Conservation (phyloP, 768 basidiomycete species). For the Naganishia onofrii region DNA sequence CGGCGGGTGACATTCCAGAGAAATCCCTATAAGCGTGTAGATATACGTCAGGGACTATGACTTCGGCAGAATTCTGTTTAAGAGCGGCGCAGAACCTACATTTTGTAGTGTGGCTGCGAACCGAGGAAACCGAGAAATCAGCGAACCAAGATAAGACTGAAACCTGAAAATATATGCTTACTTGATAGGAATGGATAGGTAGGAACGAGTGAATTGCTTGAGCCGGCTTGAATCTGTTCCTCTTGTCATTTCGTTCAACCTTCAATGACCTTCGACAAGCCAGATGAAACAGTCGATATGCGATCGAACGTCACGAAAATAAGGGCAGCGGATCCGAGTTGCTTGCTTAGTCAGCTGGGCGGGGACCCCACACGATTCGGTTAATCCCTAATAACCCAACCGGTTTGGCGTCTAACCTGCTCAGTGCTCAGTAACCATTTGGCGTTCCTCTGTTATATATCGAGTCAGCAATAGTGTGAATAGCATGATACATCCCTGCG, state of each 20-base stretch:
- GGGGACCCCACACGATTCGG: neutral
- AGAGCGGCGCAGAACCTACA: conserved; percentile 3
- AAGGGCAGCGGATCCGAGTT: neutral
- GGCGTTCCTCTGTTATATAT: neutral
- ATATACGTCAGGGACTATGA: neutral
- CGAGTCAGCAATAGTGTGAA: too few species aligned
- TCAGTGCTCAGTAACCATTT: neutral
- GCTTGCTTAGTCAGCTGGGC: neutral
- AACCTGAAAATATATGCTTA: too few species aligned
- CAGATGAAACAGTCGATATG: conserved; percentile 1
- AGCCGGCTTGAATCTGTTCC: too few species aligned
- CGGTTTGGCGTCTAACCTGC: neutral
- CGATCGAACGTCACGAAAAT: conserved; percentile 1
- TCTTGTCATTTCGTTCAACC: too few species aligned
- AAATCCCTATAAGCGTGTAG: conserved; percentile 63
- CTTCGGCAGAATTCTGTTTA: neutral
- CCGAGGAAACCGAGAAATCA: neutral
- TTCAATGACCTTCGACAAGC: neutral
- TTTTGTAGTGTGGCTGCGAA: neutral
- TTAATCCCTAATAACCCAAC: conserved; percentile 4
- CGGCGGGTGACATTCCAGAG: conserved; percentile 79
- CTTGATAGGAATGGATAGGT: neutral
- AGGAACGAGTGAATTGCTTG: neutral
- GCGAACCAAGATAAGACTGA: neutral
- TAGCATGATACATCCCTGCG: too few species aligned